phyloP scores from a whole-genome alignment of 768 basidiomycete species.

The Mycena amicta region DNA sequence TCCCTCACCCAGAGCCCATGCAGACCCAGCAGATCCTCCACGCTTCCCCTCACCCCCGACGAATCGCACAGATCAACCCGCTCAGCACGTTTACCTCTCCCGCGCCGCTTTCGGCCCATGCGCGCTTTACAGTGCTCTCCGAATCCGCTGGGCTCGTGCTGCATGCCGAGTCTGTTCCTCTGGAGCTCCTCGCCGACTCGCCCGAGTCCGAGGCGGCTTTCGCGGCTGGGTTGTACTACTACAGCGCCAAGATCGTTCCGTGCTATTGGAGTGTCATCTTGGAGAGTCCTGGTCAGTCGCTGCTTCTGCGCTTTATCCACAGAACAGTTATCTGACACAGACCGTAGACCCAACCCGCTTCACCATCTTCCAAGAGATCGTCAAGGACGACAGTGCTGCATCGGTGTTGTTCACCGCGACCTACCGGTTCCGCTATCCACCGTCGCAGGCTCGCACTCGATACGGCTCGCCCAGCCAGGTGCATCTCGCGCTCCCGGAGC shows the following conservation, averaged over 20 bases:
- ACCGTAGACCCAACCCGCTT: conserved; percentile 72
- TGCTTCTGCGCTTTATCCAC: conserved; percentile 8
- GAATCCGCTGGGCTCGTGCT: conserved; percentile 44
- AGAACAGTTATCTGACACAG: no score
- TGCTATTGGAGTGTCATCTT: conserved; percentile 65
- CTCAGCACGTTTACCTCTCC: conserved; percentile 64
- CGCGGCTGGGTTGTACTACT: conserved; percentile 37
- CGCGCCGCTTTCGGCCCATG: conserved; percentile 50
- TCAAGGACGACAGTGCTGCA: conserved; percentile 35
- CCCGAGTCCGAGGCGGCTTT: conserved; percentile 19
- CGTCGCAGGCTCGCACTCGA: neutral
- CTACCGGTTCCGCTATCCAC: conserved; percentile 56
- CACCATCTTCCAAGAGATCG: conserved; percentile 67
- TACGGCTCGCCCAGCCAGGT: neutral
- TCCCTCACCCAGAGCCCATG: conserved; percentile 7
- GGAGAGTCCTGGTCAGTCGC: conserved; percentile 51
- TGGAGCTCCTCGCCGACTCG: conserved; percentile 33
- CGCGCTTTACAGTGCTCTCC: conserved; percentile 56
- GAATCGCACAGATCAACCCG: conserved; percentile 62
- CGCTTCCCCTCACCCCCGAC: conserved; percentile 50
- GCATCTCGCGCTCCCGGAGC: neutral
- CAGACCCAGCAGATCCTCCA: conserved; percentile 31
- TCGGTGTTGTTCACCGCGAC: conserved; percentile 57
- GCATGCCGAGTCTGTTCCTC: conserved; percentile 52
- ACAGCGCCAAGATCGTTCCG: conserved; percentile 63